phyloP scores from a whole-genome alignment of 805 yeast genomes.

The Saccharomycopsis synnaedendra region DNA sequence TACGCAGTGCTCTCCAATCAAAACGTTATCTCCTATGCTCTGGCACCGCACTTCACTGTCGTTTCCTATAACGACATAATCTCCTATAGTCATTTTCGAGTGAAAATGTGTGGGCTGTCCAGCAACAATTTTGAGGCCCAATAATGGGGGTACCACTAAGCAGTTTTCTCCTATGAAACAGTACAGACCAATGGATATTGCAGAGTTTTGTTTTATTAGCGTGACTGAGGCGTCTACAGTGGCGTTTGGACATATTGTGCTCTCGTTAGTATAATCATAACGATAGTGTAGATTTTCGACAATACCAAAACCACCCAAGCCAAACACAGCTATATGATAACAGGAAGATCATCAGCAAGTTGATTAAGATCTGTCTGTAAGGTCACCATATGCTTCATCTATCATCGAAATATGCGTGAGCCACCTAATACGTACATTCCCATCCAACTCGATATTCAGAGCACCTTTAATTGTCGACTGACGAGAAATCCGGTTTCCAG shows the following conservation, averaged over 20 bases:
- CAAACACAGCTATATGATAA: too few relatives aligned
- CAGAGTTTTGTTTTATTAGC: conserved; percentile 11
- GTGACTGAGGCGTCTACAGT: conserved; percentile 25
- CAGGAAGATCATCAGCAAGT: too few relatives aligned
- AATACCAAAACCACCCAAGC: too few relatives aligned
- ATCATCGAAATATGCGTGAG: too few relatives aligned
- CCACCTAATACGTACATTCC: conserved; percentile 16
- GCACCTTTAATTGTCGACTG: conserved; percentile 28
- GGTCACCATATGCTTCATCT: too few relatives aligned
- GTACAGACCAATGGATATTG: conserved; percentile 31
- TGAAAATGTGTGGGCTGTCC: conserved; percentile 8
- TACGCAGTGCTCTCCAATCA: conserved; percentile 30
- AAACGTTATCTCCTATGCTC: conserved; percentile 34
- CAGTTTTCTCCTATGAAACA: conserved; percentile 25
- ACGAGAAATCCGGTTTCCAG: conserved; percentile 34
- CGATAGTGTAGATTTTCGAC: too few relatives aligned
- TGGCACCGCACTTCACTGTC: conserved; percentile 24
- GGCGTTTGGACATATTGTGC: conserved; percentile 27
- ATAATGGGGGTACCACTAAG: conserved; percentile 23
- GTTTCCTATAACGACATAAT: conserved; percentile 30
- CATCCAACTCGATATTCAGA: conserved; percentile 29
- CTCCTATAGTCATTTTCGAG: conserved; percentile 29
- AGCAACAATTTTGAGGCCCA: conserved; percentile 5
- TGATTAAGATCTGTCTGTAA: too few relatives aligned
- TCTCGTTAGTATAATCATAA: not conserved